Evolutionary conservation across 2,329 filamentous ascomycete species (phyloP).

Genomic region (Nigrospora oryzae): DNA sequence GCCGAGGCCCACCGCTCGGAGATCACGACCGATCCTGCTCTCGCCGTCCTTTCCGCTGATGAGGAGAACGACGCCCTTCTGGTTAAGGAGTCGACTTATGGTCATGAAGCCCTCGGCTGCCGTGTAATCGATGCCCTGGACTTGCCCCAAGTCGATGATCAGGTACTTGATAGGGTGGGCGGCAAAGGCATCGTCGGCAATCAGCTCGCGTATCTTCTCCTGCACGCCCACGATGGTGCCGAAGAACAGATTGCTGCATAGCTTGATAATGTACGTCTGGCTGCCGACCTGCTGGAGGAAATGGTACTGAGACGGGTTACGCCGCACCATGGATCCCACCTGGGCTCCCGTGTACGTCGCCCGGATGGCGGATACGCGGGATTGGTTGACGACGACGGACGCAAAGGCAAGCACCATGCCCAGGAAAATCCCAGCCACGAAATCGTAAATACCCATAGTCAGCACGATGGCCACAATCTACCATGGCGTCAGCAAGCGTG

Average conservation of each 20-base stretch:
- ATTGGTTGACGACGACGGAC: slow-evolving; percentile 85
- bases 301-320: slow-evolving; percentile 80
- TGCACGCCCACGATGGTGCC: slow-evolving; percentile 96
- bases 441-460: slow-evolving; percentile 95
- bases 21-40: slow-evolving; percentile 65
- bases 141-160: slow-evolving; percentile 79
- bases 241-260: slow-evolving; percentile 95
- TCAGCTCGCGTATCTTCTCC: slow-evolving; percentile 71
- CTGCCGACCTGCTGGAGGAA: slow-evolving; percentile 79
- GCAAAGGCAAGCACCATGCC: slow-evolving; percentile 89
- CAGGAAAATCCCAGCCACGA: slow-evolving; percentile 86
- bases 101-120: slow-evolving; percentile 92
- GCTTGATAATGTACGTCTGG: slow-evolving; percentile 85
- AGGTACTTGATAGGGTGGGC: slow-evolving; percentile 79
- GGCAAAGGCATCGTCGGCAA: slow-evolving; percentile 74
- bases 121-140: slow-evolving; percentile 91
- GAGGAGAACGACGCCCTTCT: slow-evolving; percentile 70
- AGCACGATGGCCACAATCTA: slow-evolving; percentile 78
- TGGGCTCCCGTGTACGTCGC: slow-evolving; percentile 85
- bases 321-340: slow-evolving; percentile 83
- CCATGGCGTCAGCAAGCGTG: slow-evolving; percentile 11
- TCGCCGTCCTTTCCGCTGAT: slow-evolving; percentile 75
- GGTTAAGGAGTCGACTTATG: slow-evolving; percentile 74
- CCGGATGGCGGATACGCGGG: slow-evolving; percentile 78
- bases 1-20: slow-evolving; percentile 77